These are phyloP conservation scores for Cryoendolithus antarcticus DNA, from an alignment of 2,329 filamentous ascomycete species.

Conservation along the genomic window DNA sequence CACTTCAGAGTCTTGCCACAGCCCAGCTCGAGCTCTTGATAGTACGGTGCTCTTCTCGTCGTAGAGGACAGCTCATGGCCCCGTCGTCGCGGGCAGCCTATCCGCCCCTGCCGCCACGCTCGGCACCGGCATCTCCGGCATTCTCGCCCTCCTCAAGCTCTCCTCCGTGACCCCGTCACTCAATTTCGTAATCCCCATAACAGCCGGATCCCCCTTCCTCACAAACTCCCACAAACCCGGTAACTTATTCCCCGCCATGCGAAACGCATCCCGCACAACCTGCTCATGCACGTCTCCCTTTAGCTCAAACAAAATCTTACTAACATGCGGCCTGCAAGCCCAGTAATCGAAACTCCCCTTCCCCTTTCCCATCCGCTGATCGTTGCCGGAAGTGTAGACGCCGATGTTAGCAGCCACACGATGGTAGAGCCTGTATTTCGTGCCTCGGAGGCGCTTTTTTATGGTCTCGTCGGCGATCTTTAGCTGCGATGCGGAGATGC, in stretches of 20 bases:
- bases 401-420: slow-evolving; percentile 84
- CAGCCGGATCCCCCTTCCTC: slow-evolving; percentile 75
- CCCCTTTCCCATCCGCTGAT: slow-evolving; percentile 98
- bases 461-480: slow-evolving; percentile 92
- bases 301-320: slow-evolving; percentile 83
- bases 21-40: no score
- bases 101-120: slow-evolving; percentile 16
- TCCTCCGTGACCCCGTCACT: slow-evolving; percentile 69
- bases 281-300: slow-evolving; percentile 90
- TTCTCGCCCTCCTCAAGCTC: slow-evolving; percentile 61
- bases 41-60: no score
- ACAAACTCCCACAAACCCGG: slow-evolving; percentile 89
- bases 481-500: slow-evolving; percentile 75
- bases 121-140: slow-evolving; percentile 11
- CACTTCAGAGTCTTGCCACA: no score
- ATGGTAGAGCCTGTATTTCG: slow-evolving; percentile 88
- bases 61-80: no score
- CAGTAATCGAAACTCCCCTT: slow-evolving; percentile 97
- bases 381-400: slow-evolving; percentile 90
- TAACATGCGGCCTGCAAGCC: slow-evolving; percentile 81
- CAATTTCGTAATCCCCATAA: slow-evolving; percentile 88
- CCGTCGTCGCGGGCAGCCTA: slow-evolving; percentile 16
- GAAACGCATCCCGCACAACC: slow-evolving; percentile 83
- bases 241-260: slow-evolving; percentile 86
- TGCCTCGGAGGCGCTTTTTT: slow-evolving; percentile 71